Evolutionary conservation across 805 yeast species (phyloP).

Genomic region (Teunomyces cretensis): DNA sequence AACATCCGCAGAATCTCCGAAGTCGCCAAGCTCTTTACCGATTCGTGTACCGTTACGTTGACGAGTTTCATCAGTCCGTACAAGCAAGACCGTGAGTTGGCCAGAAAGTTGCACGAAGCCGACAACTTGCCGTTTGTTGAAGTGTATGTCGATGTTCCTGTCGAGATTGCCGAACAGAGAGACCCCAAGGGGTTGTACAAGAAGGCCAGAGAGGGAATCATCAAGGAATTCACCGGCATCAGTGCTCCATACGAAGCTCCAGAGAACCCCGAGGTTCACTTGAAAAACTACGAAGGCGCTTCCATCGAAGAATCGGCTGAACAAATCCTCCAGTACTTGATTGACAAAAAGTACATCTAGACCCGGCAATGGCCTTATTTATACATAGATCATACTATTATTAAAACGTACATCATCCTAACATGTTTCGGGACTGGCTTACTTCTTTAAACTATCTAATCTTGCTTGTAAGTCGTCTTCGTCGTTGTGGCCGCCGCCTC

Average conservation of each 20-base stretch:
- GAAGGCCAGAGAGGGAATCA: conserved; percentile 93
- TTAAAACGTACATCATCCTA: no score
- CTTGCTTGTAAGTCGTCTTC: conserved; percentile 91
- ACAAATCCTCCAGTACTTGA: conserved; percentile 66
- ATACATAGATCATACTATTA: not conserved
- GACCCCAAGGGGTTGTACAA: conserved; percentile 97
- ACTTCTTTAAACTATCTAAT: conserved; percentile 72
- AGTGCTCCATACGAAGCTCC: conserved; percentile 97
- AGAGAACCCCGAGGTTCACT: conserved; percentile 74
- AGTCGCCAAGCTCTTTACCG: conserved; percentile 91
- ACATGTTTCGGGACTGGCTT: no score
- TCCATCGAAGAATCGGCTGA: conserved; percentile 81
- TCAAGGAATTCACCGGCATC: conserved; percentile 93
- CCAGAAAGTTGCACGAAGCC: conserved; percentile 79
- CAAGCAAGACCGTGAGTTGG: conserved; percentile 76
- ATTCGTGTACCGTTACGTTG: conserved; percentile 81
- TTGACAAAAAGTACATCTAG: conserved; percentile 44
- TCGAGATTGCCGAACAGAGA: conserved; percentile 92
- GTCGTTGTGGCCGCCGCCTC: conserved; percentile 43
- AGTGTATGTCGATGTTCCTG: conserved; percentile 89
- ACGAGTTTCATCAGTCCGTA: conserved; percentile 95
- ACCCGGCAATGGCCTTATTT: not conserved
- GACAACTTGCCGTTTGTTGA: conserved; percentile 81
- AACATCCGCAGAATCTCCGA: conserved; percentile 94
- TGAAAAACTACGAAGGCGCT: conserved; percentile 63